Percentiles rank a stretch among this genome's conserved stretches.
Conservation (phyloP, 208 protist genomes). For the Crithidia bombi region DNA sequence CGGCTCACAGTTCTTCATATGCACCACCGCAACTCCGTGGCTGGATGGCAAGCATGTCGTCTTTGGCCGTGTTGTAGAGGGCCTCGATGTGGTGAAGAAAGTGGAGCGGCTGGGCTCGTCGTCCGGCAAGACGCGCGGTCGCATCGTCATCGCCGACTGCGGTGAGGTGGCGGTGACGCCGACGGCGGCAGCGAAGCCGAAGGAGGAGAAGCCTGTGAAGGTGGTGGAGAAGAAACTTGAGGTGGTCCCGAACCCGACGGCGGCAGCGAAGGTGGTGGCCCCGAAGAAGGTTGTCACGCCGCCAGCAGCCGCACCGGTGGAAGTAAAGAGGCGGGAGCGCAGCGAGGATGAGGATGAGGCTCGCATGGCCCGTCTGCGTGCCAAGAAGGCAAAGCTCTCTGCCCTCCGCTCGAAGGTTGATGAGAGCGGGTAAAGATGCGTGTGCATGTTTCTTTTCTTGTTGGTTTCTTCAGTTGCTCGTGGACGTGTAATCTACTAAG, state of each 20-base stretch:
- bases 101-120: slow-evolving; percentile 79
- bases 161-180: slow-evolving; percentile 61
- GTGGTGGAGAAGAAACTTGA: slow-evolving; percentile 19
- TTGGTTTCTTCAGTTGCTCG: no score
- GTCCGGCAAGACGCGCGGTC: slow-evolving; percentile 71
- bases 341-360: slow-evolving; percentile 44
- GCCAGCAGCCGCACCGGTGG: neutral
- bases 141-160: slow-evolving; percentile 75
- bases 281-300: slow-evolving; percentile 17
- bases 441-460: neutral
- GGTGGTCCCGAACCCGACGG: slow-evolving; percentile 7
- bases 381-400: slow-evolving; percentile 68
- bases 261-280: slow-evolving; percentile 13
- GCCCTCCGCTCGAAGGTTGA: slow-evolving; percentile 56
- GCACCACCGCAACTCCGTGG: slow-evolving; percentile 82
- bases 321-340: slow-evolving; percentile 30
- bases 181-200: slow-evolving; percentile 16
- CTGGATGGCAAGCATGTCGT: slow-evolving; percentile 97
- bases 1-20: slow-evolving; percentile 95
- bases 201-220: slow-evolving; percentile 8
- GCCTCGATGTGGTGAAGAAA: slow-evolving; percentile 82
- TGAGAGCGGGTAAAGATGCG: slow-evolving; percentile 2
- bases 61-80: slow-evolving; percentile 93
- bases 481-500: neutral
- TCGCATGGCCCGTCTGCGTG: slow-evolving; percentile 58